Conservation (phyloP, 495 filamentous ascomycete species). For the Trichoderma erinaceum region DNA sequence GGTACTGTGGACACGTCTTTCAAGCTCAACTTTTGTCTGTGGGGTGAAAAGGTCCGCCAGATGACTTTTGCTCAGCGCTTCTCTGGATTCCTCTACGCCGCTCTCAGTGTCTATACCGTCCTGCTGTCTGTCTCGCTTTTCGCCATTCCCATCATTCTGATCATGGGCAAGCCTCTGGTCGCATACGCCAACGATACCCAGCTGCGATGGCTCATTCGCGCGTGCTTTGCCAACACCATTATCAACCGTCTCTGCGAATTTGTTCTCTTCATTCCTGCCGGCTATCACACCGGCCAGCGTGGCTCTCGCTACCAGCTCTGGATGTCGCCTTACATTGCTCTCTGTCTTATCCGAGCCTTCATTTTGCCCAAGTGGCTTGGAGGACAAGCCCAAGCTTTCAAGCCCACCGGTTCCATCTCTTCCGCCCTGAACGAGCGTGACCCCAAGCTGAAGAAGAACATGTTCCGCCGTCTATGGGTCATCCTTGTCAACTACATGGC, state of each 20-base stretch:
- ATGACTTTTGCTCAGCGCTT: constrained; percentile 19
- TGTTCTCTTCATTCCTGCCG: constrained; percentile 38
- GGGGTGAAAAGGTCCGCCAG: constrained; percentile 30
- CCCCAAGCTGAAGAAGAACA: not conserved
- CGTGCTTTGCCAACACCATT: constrained; percentile 37
- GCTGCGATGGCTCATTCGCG: constrained; percentile 44
- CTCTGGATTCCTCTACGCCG: constrained; percentile 41
- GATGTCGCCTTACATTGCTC: constrained; percentile 41
- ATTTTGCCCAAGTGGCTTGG: constrained; percentile 37
- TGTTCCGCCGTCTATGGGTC: constrained; percentile 10
- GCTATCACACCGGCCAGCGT: constrained; percentile 40
- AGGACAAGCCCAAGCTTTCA: constrained; percentile 11
- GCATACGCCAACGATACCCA: constrained; percentile 37
- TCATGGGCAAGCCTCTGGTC: constrained; percentile 40
- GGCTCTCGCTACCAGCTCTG: constrained; percentile 38
- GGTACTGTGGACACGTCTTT: constrained; percentile 41
- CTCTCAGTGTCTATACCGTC: constrained; percentile 38
- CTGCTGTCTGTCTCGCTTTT: constrained; percentile 37
- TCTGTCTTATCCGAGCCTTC: constrained; percentile 39
- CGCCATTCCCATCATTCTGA: constrained; percentile 42
- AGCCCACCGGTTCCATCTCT: constrained; percentile 1
- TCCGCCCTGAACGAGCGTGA: constrained; percentile 16
- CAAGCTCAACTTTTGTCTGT: constrained; percentile 42
- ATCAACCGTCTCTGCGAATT: constrained; percentile 39
- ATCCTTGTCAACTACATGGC: constrained; percentile 9